phyloP scores from a whole-genome alignment of 805 yeast species.

The Metschnikowia matae region DNA sequence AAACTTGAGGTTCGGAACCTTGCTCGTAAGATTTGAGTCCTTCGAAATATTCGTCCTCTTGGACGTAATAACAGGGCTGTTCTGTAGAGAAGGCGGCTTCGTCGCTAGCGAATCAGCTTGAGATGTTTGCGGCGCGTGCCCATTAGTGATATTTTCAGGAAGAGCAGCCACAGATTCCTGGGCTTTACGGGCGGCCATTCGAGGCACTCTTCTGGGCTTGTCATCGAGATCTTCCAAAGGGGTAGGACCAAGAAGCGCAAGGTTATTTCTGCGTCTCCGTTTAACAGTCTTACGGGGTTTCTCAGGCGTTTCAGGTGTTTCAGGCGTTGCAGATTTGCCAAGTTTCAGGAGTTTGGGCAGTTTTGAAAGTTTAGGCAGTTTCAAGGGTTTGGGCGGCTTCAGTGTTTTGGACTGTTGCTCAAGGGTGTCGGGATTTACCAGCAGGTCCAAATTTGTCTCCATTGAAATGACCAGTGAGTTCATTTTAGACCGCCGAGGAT shows the following conservation, averaged over 20 bases:
- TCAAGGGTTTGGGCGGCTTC: neutral
- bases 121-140: neutral
- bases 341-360: neutral
- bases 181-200: constrained; percentile 1
- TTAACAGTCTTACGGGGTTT: neutral
- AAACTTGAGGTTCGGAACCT: constrained; percentile 6
- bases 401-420: neutral
- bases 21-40: constrained; percentile 5
- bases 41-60: constrained; percentile 3
- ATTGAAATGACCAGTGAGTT: neutral
- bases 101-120: neutral
- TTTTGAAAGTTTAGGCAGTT: neutral
- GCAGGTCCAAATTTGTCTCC: neutral
- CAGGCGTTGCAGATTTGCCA: neutral
- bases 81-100: constrained; percentile 1
- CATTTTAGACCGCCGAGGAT: neutral
- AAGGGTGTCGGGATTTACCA: neutral
- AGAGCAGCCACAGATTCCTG: constrained; percentile 2
- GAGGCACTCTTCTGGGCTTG: neutral
- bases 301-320: neutral
- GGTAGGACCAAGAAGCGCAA: neutral
- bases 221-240: neutral
- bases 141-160: neutral
- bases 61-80: constrained; percentile 10
- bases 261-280: neutral